Evolutionary conservation across 1,139 yeast species (phyloP), one percentile per base, ranked within the genome.

Genomic region (Candida freyschussii): DNA sequence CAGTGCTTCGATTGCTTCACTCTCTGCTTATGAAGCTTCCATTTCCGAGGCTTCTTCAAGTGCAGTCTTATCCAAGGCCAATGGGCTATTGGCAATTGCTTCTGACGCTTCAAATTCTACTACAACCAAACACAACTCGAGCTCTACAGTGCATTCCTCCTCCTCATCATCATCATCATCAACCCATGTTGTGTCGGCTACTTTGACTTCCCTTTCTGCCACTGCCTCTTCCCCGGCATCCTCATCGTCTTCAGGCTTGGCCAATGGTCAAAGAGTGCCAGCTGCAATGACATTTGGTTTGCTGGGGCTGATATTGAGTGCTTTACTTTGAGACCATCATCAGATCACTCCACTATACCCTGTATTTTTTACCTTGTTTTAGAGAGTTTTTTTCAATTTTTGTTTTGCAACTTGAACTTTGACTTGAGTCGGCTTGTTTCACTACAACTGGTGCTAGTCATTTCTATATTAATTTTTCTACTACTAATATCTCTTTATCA

Each of bases 251-350:
- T 63, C 56, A 27, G 72, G 63, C 32, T 59, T 59, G 29, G 58
- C 50, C 32, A 39, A 36, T 15, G 39, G 27, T 8, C 24, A 43
- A 13, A 34, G 43, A 45, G 41, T 58, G 47, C 47, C 62, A 56
- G 55, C 52, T 43, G 63, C 64, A 47, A 56, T 69, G 37, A 60
- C 71, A 15, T 51, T 71, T 36, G 78, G 78, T 47, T 50, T 71
- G 34, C 55, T 69, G 34, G 79, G 77, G 53, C 59, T 72, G 41
- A 63, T 69, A 28, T 56, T 67, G 47, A 75, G 73, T 45, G 71
- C 73, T 36, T 63, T 73, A 43, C 55, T 71, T 39, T 69, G 61
- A 55, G n/a, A n/a, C n/a, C n/a, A n/a, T n/a, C n/a, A n/a, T n/a
- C n/a, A n/a, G n/a, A n/a, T n/a, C n/a, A n/a, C n/a, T n/a, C n/a